Percentiles rank a stretch among this genome's conserved stretches.
Conservation (phyloP, 2,329 filamentous ascomycete species). For the Pseudogymnoascus sp. region DNA sequence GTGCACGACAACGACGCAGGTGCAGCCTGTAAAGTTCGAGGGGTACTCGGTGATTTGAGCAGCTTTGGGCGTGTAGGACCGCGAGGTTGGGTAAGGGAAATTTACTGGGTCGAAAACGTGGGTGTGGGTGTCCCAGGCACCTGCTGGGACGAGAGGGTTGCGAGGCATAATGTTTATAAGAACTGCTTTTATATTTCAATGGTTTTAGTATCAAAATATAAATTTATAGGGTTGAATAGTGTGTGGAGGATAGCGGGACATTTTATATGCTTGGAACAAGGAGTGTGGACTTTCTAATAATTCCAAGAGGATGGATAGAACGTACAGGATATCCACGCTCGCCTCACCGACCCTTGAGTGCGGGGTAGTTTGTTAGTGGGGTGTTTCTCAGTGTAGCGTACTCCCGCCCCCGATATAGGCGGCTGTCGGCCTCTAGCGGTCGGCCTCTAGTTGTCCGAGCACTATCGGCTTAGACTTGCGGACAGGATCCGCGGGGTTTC, state of each 20-base stretch:
- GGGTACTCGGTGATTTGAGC: slow-evolving; percentile 21
- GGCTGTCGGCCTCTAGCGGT: not conserved
- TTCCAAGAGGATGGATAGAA: not conserved
- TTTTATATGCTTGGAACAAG: not conserved
- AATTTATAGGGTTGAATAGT: not conserved
- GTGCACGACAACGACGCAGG: slow-evolving; percentile 22
- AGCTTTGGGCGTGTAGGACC: slow-evolving; percentile 22
- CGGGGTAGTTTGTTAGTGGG: not conserved
- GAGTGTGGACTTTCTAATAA: not conserved
- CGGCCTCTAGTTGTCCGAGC: not conserved
- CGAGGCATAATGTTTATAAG: not conserved
- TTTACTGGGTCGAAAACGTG: slow-evolving; percentile 20
- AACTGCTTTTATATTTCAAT: not conserved
- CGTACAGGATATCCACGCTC: not conserved
- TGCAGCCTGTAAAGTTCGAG: slow-evolving; percentile 16
- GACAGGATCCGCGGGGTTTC: not conserved
- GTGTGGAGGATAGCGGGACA: not conserved
- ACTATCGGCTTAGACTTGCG: not conserved
- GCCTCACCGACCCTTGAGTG: not conserved
- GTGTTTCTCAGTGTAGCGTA: not conserved
- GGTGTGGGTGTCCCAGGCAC: slow-evolving; percentile 19
- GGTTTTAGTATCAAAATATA: not conserved
- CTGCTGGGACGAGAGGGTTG: slow-evolving; percentile 3
- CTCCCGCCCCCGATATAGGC: not conserved
- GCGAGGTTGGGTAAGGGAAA: slow-evolving; percentile 16